Base-by-base conservation (phyloP, 345 rosid genomes). In the Gossypium herbaceum region DNA sequence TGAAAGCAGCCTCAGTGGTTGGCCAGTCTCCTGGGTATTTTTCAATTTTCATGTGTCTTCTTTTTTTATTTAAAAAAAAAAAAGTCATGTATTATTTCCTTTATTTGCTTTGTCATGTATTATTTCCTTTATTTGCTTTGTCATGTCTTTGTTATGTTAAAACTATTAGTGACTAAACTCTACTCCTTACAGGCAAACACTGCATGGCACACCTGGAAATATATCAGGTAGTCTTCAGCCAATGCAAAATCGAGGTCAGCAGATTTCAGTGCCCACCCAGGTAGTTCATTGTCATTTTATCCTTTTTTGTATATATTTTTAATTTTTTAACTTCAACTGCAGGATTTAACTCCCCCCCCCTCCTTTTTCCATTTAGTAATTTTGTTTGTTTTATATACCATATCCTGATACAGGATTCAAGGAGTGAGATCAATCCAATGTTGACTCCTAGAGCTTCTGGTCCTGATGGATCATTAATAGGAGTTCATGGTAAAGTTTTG, bases 21-120 rank as follows among this genome's bases (percentile, higher is more conserved):
- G 83, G 87, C 68, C 90, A 86, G 81, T 78, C 84, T 74, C 44
- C 82, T 19, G 85, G 90, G 92, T 86, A 81, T 25, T 50, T 77
- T 29, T 63, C 58, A 80, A 39, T 68, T 77, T 29, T 63, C 70
- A 69, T 51, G 25, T 75, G 72, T 20, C 73, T 9, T 39, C 48
- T 58, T 68, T 68, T 15, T 66, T 64, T 19, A 48, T 12, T 15
- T 34, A 2, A 61, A 65, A 55, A 20, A 20, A 20, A 20, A 20
- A 20, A 20, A 20, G 16, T 50, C 51, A 58, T 25, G 19, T 51
- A 10, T 67, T 17, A 50, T 19, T 20, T 73, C 54, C 39, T 27
- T 24, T 61, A 20, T 56, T 56, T 64, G 44, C 73, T 82, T 72
- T 56, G 16, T 50, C 51, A 58, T 25, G 19, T 51, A 10, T 67